phyloP scores from a whole-genome alignment of 345 rosid genomes.

The Gossypium arboreum region DNA sequence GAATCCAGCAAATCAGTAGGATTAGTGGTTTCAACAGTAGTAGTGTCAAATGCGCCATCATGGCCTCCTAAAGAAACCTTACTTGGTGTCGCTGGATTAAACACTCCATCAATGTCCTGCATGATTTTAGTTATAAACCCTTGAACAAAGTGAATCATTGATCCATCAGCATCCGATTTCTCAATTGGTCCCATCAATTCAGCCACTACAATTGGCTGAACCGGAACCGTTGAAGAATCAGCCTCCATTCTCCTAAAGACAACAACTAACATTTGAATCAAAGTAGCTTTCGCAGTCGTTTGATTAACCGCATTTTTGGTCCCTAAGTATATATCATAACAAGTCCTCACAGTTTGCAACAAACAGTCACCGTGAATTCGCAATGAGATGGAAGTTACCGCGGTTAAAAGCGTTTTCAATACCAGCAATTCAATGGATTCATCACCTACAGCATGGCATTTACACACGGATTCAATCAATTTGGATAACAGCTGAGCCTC shows the following conservation, averaged over 20 bases:
- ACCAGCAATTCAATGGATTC: constrained; percentile 72
- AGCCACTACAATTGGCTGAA: constrained; percentile 97
- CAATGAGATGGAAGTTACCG: constrained; percentile 79
- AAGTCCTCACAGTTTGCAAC: constrained; percentile 84
- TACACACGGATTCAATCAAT: constrained; percentile 75
- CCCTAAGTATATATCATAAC: constrained; percentile 85
- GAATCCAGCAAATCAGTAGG: constrained; percentile 70
- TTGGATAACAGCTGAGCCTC: constrained; percentile 65
- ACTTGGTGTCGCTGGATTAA: constrained; percentile 21
- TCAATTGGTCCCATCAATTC: constrained; percentile 89
- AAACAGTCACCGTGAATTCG: constrained; percentile 91
- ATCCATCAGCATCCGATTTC: constrained; percentile 45
- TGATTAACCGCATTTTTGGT: constrained; percentile 88
- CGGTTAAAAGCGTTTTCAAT: constrained; percentile 75
- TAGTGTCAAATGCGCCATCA: constrained; percentile 72
- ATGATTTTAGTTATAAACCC: constrained; percentile 45
- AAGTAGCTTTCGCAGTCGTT: constrained; percentile 89
- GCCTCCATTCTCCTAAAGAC: constrained; percentile 99
- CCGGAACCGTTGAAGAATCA: constrained; percentile 84
- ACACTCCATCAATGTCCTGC: constrained; percentile 55
- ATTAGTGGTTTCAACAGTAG: constrained; percentile 58
- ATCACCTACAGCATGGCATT: constrained; percentile 74
- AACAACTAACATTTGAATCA: constrained; percentile 94
- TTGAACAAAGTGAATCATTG: constrained; percentile 39
- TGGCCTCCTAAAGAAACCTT: constrained; percentile 44